A percentile compares a stretch with the other conserved stretches of the same genome.
Evolutionary conservation across 345 rosid species (phyloP).

Genomic region (Eucalyptus sp.): DNA sequence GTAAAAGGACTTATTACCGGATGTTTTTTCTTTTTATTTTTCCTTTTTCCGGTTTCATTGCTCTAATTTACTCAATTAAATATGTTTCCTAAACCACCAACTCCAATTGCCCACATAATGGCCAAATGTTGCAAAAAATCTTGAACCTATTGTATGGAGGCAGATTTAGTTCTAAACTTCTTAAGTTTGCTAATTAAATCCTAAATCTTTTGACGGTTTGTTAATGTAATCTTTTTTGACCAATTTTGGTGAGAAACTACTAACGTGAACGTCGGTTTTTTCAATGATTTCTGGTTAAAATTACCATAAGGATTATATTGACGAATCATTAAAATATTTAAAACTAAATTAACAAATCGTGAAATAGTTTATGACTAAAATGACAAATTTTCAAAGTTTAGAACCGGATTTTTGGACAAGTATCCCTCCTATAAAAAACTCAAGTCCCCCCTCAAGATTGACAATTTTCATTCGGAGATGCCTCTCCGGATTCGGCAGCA

Average conservation of each 20-base stretch:
- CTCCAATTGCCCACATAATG: not conserved
- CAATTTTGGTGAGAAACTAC: rapidly evolving
- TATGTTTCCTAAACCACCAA: not conserved
- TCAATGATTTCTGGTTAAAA: rapidly evolving
- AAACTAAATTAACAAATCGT: too few relatives aligned
- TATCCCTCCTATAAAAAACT: not conserved
- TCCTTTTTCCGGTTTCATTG: not conserved
- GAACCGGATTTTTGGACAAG: not conserved
- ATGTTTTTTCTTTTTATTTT: not conserved
- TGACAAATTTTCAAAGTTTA: not conserved
- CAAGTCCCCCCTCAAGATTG: not conserved
- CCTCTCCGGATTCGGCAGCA: not conserved
- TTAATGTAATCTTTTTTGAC: not conserved
- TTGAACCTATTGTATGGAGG: rapidly evolving
- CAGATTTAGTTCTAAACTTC: rapidly evolving
- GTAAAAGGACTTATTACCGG: not conserved
- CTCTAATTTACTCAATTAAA: not conserved
- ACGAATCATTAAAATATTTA: too few relatives aligned
- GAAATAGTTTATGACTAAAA: rapidly evolving
- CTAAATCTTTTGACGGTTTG: not conserved
- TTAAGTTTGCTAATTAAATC: rapidly evolving
- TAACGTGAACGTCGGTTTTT: rapidly evolving
- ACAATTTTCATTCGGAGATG: not conserved
- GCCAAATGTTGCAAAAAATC: not conserved
- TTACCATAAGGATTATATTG: not conserved